Conservation (phyloP, 305 asterid genomes). For the Ajuga reptans region DNA sequence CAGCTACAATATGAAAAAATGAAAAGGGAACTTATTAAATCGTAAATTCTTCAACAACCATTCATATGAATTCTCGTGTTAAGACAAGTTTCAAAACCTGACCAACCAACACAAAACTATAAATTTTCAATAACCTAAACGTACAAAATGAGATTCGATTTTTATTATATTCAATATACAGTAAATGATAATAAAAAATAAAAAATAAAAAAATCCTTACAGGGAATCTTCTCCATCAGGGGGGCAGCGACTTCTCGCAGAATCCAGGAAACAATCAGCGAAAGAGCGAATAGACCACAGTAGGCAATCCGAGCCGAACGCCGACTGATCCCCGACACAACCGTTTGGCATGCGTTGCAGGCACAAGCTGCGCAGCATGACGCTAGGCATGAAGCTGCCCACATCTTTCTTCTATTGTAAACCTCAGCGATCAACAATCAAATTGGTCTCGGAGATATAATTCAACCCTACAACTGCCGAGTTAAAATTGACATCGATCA, state of each 20-base stretch:
- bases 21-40: no score
- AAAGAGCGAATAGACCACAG: conserved; percentile 83
- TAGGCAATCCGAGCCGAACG: conserved; percentile 92
- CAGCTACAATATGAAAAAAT: background rate
- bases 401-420: conserved; percentile 42
- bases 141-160: background rate
- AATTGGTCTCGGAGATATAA: conserved; percentile 10
- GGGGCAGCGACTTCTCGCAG: conserved; percentile 95
- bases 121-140: background rate
- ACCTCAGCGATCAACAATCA: conserved; percentile 24
- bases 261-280: conserved; percentile 83
- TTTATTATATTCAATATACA: background rate
- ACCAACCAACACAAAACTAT: background rate
- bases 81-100: background rate
- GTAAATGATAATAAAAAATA: background rate
- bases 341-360: conserved; percentile 79
- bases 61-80: background rate
- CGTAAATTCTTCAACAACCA: background rate
- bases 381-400: conserved; percentile 95
- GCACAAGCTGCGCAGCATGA: conserved; percentile 90
- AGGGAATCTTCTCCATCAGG: conserved; percentile 84
- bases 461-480: conserved; percentile 11
- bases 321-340: conserved; percentile 80
- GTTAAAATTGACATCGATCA: background rate
- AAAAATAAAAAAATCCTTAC: no score